phyloP scores from a whole-genome alignment of 176 grass and related monocot species.

The Phragmites australis region DNA sequence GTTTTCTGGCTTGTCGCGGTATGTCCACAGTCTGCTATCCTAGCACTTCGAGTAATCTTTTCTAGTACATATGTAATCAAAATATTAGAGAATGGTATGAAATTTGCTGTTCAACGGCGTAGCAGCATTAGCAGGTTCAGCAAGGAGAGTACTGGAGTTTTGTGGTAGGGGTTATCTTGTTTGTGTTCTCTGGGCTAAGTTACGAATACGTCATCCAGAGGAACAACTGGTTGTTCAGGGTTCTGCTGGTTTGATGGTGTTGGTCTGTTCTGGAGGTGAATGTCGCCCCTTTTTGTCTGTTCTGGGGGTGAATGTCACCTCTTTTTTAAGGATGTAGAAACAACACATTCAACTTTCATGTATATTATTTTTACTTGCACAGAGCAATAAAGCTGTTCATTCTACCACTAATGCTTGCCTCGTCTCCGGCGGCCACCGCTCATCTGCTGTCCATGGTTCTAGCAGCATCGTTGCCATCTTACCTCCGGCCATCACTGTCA shows the following conservation, averaged over 20 bases:
- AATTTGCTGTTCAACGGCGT: background rate
- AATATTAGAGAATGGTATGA: conserved; percentile 2
- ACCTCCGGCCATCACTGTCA: too few relatives aligned
- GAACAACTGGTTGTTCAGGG: conserved; percentile 1
- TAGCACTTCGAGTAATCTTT: background rate
- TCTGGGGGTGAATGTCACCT: background rate
- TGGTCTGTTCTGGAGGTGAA: background rate
- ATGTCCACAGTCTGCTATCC: background rate
- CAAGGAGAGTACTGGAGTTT: conserved; percentile 7
- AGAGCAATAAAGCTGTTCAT: conserved; percentile 43
- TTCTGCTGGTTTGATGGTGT: conserved; percentile 2
- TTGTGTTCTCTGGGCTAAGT: conserved; percentile 14
- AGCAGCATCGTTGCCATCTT: too few relatives aligned
- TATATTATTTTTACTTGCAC: conserved; percentile 38
- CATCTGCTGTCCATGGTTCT: too few relatives aligned
- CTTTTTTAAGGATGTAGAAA: background rate
- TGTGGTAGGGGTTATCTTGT: background rate
- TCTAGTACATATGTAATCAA: background rate
- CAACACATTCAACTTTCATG: background rate
- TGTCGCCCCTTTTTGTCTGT: background rate
- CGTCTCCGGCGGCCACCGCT: too few relatives aligned
- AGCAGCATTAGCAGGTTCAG: background rate
- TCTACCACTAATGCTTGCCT: too few relatives aligned
- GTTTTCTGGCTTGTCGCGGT: background rate
- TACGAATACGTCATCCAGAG: conserved; percentile 27